Conservation (phyloP, 106 monocot species). For the Platanthera guangdongensis region DNA sequence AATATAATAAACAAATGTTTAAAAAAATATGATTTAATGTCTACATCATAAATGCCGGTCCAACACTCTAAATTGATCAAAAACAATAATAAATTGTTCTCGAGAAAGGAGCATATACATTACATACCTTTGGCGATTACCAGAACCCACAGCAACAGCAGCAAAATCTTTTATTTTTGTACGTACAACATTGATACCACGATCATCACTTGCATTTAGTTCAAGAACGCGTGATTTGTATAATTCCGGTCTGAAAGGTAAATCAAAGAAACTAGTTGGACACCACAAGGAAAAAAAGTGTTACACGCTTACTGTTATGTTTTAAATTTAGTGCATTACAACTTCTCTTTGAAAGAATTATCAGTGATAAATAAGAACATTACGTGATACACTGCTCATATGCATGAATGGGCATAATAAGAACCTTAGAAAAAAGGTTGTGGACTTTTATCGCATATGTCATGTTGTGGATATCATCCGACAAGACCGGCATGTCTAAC, state of each 20-base stretch:
- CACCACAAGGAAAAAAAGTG: neutral
- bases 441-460: too few relatives aligned
- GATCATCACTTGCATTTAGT: conserved; percentile 99
- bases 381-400: too few relatives aligned
- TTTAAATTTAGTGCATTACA: too few relatives aligned
- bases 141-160: conserved; percentile 90
- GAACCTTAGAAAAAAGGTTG: too few relatives aligned
- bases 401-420: too few relatives aligned
- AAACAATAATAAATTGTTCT: neutral
- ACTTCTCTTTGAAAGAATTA: too few relatives aligned
- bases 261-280: neutral
- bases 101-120: neutral
- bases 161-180: conserved; percentile 99
- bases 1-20: too few relatives aligned
- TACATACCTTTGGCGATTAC: conserved; percentile 45
- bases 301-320: too few relatives aligned
- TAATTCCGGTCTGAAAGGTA: conserved; percentile 52
- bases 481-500: too few relatives aligned
- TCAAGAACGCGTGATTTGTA: conserved; percentile 89
- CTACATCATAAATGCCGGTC: neutral
- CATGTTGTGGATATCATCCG: too few relatives aligned
- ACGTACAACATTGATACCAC: conserved; percentile 93
- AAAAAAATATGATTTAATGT: too few relatives aligned
- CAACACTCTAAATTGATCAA: neutral
- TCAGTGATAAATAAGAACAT: too few relatives aligned